phyloP scores from a whole-genome alignment of 2,329 filamentous ascomycete genomes.

The Aureobasidium leucospermi region DNA sequence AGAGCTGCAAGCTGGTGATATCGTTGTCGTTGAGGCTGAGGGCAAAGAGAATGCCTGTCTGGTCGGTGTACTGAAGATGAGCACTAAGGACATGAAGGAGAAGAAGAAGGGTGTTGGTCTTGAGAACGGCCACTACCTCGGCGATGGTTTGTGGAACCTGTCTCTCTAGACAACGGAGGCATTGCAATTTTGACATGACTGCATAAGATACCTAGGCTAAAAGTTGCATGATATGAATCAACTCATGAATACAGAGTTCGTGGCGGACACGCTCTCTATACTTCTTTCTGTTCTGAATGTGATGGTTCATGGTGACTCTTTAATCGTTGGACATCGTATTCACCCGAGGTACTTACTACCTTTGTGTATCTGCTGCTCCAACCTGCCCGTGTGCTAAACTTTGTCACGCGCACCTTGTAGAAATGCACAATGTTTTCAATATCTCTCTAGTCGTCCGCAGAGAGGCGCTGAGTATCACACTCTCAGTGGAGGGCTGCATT shows the following conservation, averaged over 20 bases:
- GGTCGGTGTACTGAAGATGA: constrained; percentile 73
- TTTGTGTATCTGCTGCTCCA: too few relatives aligned
- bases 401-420: too few relatives aligned
- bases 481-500: too few relatives aligned
- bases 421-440: too few relatives aligned
- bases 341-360: too few relatives aligned
- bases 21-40: constrained; percentile 85
- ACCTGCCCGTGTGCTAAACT: too few relatives aligned
- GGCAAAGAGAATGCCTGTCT: constrained; percentile 89
- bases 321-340: too few relatives aligned
- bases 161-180: constrained; percentile 28
- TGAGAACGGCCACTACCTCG: constrained; percentile 87
- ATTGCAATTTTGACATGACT: not conserved
- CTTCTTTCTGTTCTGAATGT: not conserved
- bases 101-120: constrained; percentile 93
- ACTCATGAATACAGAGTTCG: not conserved
- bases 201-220: constrained; percentile 1
- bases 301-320: too few relatives aligned
- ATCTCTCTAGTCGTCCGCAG: too few relatives aligned
- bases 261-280: not conserved
- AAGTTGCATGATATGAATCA: constrained; percentile 5
- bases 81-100: constrained; percentile 85
- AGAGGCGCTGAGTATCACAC: too few relatives aligned
- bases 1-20: constrained; percentile 71
- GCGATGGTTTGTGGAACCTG: constrained; percentile 87